Evolutionary conservation across 208 protist genomes (phyloP).

Genomic region (Trypanosoma caninum): DNA sequence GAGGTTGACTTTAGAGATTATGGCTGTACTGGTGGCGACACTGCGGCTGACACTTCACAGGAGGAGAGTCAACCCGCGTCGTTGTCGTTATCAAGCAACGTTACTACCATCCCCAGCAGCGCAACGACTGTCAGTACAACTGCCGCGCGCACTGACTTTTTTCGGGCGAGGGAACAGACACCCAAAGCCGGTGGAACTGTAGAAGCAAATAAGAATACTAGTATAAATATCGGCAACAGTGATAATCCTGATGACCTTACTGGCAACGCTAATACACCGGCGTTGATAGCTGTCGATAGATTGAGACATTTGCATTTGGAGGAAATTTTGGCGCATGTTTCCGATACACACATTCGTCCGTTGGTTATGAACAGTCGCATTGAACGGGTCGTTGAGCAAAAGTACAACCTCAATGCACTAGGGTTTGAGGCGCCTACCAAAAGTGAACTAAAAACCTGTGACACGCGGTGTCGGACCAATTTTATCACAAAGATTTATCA

Average conservation of each 20-base stretch:
- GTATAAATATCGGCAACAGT: neutral
- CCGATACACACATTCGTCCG: slow-evolving; percentile 86
- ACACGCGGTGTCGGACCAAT: slow-evolving; percentile 34
- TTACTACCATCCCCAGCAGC: neutral
- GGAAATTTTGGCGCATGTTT: slow-evolving; percentile 58
- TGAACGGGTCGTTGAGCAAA: slow-evolving; percentile 72
- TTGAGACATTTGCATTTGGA: slow-evolving; percentile 22
- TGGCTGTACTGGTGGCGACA: neutral
- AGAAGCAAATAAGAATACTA: neutral
- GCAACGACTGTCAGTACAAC: neutral
- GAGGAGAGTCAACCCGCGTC: too few species aligned
- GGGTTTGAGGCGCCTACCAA: slow-evolving; percentile 58
- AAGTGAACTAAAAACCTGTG: slow-evolving; percentile 54
- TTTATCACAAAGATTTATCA: slow-evolving; percentile 62
- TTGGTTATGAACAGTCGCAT: slow-evolving; percentile 88
- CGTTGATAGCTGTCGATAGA: neutral
- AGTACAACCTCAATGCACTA: slow-evolving; percentile 49
- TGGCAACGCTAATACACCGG: neutral
- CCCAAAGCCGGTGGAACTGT: neutral
- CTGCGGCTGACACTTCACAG: too few species aligned
- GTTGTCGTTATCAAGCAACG: too few species aligned
- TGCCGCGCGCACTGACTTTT: slow-evolving; percentile 16
- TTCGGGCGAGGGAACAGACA: neutral
- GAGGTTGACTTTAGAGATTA: slow-evolving; percentile 21
- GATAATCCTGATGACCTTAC: neutral